These are phyloP conservation scores for Fusarium buharicum DNA, from an alignment of 2,329 filamentous ascomycete species.

Conservation along the genomic window DNA sequence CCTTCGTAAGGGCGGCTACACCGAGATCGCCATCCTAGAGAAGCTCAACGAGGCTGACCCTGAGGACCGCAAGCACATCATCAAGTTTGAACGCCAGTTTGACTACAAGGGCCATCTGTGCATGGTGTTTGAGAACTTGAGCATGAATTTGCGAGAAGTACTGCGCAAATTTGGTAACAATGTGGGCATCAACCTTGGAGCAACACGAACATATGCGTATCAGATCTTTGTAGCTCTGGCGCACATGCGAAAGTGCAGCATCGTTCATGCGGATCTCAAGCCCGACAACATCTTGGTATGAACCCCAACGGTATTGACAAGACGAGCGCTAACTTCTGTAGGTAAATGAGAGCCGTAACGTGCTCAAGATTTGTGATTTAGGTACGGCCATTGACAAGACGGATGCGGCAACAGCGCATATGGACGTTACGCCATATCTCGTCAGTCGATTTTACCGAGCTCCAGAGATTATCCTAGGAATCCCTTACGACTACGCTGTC, in stretches of 20 bases:
- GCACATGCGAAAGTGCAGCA: slow-evolving; percentile 89
- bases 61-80: slow-evolving; percentile 90
- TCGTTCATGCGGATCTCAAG: slow-evolving; percentile 96
- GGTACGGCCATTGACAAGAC: slow-evolving; percentile 93
- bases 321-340: slow-evolving; percentile 44
- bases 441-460: slow-evolving; percentile 98
- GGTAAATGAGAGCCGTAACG: slow-evolving; percentile 82
- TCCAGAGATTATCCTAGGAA: slow-evolving; percentile 96
- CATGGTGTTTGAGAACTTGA: slow-evolving; percentile 95
- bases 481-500: slow-evolving; percentile 92
- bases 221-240: slow-evolving; percentile 93
- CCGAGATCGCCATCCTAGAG: slow-evolving; percentile 92
- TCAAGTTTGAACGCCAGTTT: slow-evolving; percentile 87
- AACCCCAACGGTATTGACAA: background rate
- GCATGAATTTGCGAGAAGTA: slow-evolving; percentile 92
- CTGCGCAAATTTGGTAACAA: slow-evolving; percentile 96
- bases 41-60: slow-evolving; percentile 87
- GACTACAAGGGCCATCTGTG: slow-evolving; percentile 96
- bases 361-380: slow-evolving; percentile 94
- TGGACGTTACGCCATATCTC: slow-evolving; percentile 92
- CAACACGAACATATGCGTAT: slow-evolving; percentile 88
- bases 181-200: slow-evolving; percentile 88
- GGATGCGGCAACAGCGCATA: slow-evolving; percentile 76
- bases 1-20: slow-evolving; percentile 89
- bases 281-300: slow-evolving; percentile 93